Evolutionary conservation across 2,329 filamentous ascomycete genomes (phyloP).

Genomic region (Orbilia oligospora): DNA sequence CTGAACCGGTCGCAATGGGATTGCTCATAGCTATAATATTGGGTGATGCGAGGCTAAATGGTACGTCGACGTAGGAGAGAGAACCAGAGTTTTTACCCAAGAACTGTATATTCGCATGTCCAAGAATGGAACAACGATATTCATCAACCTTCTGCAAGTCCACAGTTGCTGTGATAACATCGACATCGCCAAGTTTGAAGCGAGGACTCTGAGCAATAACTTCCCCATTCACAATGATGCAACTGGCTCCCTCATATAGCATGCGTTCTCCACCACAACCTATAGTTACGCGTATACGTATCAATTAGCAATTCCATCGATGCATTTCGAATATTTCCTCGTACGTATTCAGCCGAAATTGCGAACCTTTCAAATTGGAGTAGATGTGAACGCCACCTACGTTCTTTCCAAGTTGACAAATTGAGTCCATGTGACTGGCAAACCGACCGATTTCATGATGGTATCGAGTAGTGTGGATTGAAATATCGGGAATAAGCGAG

Average conservation of each 20-base stretch:
- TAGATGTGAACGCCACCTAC: conserved; percentile 1
- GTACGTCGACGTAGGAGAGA: neutral
- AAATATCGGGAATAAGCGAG: conserved; percentile 4
- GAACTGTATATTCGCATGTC: no score
- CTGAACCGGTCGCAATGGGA: neutral
- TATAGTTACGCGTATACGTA: no score
- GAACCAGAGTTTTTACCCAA: neutral
- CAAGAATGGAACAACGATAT: neutral
- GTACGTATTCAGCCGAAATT: neutral
- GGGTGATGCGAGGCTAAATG: neutral
- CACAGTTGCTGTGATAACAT: conserved; percentile 7
- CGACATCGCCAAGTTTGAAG: neutral
- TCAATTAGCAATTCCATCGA: neutral
- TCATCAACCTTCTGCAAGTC: neutral
- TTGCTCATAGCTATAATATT: neutral
- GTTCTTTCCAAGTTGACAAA: neutral
- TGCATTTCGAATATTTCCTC: no score
- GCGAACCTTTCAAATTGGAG: conserved; percentile 5
- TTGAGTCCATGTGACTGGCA: neutral
- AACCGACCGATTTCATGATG: conserved; percentile 1
- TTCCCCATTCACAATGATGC: neutral
- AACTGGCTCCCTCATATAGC: neutral
- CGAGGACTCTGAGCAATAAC: neutral
- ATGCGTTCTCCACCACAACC: conserved; percentile 3
- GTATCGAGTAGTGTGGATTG: conserved; percentile 7